Evolutionary conservation across 1,284 basidiomycete species (phyloP), one percentile per base, ranked within the genome.

Genomic region (Takashimella tepidaria): DNA sequence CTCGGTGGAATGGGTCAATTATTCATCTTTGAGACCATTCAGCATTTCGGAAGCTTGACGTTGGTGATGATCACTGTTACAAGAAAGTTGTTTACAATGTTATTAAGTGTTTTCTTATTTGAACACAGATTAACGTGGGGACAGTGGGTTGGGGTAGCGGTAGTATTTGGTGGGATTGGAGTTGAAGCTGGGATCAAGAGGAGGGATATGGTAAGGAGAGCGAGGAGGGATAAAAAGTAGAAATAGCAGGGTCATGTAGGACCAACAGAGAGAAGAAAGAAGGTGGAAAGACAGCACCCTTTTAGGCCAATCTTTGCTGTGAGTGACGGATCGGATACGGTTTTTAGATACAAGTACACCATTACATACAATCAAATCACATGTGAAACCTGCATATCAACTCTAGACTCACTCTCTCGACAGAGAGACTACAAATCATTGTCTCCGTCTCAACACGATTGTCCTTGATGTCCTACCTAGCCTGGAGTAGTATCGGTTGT

Each of bases 11-110:
- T 97, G 19, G 95, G 95, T 0, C 95, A 98, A 73, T 78, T 98
- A 11, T 98, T 98, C 77, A 98, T 99, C 63, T 99, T 98, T 62
- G 95, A 97, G 79, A 98, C 96, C 0, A 80, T 99, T 55, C 87
- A 92, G 63, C 87, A 93, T 66, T 99, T 98, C 70, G 96, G 96
- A 19, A 91, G 88, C 8, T 78, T 98, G 56, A 98, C 95, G 1
- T 79, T 97, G 24, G 90, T 92, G 50, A 96, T 89, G 41, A 88
- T 97, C 64, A 97, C 92, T 1, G 82, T 98, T 52, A 98, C 95
- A n/a, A 82, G 96, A 54, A 98, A 98, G 77, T 80, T 99, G 69
- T 96, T 97, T 73, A 98, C 95, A 4, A 98, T 99, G 95, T 80
- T 99, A 12, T 80, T 99, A 37, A 93, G 89, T 5, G 92, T 99